Evolutionary conservation across 2,329 filamentous ascomycete species (phyloP), one percentile per base, ranked within the genome.

Genomic region (Epichloe gansuensis): DNA sequence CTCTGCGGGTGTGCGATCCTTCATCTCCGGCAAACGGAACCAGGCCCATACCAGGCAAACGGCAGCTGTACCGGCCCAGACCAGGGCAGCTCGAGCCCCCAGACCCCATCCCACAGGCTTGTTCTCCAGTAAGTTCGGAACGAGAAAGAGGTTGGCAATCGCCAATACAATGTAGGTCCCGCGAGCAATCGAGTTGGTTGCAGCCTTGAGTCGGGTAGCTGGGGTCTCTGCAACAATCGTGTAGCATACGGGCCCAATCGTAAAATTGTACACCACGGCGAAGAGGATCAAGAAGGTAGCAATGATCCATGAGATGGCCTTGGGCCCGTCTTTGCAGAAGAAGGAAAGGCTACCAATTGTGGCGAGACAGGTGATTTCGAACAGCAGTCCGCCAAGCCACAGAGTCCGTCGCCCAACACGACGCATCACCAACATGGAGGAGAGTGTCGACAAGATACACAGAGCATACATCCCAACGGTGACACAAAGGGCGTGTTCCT

Each of bases 161-260:
- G 55, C 53, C 4, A 57, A 31, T 1, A 55, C 27, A 46, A 58
- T 52, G 43, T 58, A 57, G 13, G 54, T 45, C 3, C 45, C 46
- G 9, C 58, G 54, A 11, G 57, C 55, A 12, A 63, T 52, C 1
- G 56, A 50, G 51, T 58, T 57, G 13, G 59, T 61, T 41, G 57
- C 55, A 23, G 53, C 47, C 45, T 57, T 62, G 27, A 59, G 55
- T 34, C 60, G 56, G 5, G 58, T 56, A 6, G 60, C 53, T 7
- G 60, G 56, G 3, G 63, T 35, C 66, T 76, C 55, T 58, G 72
- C 74, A 58, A 74, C 74, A 55, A 63, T 58, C 31, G 77, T 55
- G 44, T 77, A 59, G 43, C 56, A 56, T 6, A 64, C 49, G 2
- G 61, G 61, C 0, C 71, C 72, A 12, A 74, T 62, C 0, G 70